Evolutionary conservation across 352 stramenopile species (phyloP).

Genomic region (Salisapilia sapeloensis): DNA sequence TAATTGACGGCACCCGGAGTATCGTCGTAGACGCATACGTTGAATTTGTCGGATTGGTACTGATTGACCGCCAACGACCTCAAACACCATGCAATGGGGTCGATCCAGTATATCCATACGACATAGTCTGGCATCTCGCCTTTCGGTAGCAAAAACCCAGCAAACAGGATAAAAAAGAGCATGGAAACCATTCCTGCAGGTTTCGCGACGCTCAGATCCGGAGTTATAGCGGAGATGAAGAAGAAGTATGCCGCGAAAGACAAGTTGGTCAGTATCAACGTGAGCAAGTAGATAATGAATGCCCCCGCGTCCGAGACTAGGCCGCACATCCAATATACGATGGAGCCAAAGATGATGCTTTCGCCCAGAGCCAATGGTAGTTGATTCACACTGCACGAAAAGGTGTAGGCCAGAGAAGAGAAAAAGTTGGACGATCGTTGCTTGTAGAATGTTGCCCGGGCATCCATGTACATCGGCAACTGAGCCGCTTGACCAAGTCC

Average conservation of each 20-base stretch:
- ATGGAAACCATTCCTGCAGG: slow-evolving; percentile 35
- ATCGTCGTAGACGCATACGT: slow-evolving; percentile 19
- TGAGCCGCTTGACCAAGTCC: slow-evolving; percentile 56
- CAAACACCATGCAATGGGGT: slow-evolving; percentile 39
- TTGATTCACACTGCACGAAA: slow-evolving; percentile 28
- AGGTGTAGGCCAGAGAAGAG: slow-evolving; percentile 60
- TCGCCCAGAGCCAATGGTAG: slow-evolving; percentile 52
- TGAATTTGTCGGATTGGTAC: slow-evolving; percentile 17
- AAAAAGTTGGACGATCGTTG: slow-evolving; percentile 80
- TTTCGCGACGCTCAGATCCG: slow-evolving; percentile 30
- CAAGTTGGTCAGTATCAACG: slow-evolving; percentile 46
- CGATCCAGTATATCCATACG: slow-evolving; percentile 57
- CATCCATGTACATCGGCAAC: slow-evolving; percentile 64
- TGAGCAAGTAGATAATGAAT: slow-evolving; percentile 58
- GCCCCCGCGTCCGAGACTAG: slow-evolving; percentile 22
- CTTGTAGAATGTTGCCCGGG: slow-evolving; percentile 71
- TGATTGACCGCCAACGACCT: slow-evolving; percentile 23
- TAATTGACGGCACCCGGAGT: slow-evolving; percentile 23
- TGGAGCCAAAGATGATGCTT: slow-evolving; percentile 65
- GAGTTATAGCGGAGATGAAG: slow-evolving; percentile 17
- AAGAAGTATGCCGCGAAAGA: slow-evolving; percentile 35
- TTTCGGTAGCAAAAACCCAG: slow-evolving; percentile 35
- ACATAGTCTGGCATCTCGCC: slow-evolving; percentile 29
- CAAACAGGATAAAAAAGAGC: slow-evolving; percentile 49
- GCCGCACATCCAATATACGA: slow-evolving; percentile 79